Conservation (phyloP, 257 asterid genomes). For the Misopates orontium region DNA sequence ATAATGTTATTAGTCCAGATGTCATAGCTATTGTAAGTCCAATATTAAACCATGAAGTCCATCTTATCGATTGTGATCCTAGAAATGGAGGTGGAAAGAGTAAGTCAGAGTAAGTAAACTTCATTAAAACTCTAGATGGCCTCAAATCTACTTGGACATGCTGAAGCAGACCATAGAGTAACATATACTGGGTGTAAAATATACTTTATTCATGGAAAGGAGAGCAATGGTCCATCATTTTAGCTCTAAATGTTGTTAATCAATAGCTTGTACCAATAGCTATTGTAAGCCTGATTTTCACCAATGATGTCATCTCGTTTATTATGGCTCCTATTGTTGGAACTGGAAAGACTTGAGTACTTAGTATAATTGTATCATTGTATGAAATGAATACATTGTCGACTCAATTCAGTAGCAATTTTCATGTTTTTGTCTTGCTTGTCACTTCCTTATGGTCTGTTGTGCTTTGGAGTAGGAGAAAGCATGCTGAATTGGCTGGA, state of each 20-base stretch:
- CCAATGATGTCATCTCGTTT: constrained; percentile 4
- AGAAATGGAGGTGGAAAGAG: too few relatives aligned
- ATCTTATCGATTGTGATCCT: too few relatives aligned
- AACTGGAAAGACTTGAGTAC: constrained; percentile 11
- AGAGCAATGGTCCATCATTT: neutral
- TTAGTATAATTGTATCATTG: constrained; percentile 14
- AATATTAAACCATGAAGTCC: too few relatives aligned
- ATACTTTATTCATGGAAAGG: neutral
- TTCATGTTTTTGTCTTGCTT: constrained; percentile 16
- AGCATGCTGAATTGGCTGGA: constrained; percentile 90
- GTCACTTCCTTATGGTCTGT: constrained; percentile 15
- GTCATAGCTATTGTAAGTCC: too few relatives aligned
- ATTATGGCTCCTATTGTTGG: constrained; percentile 8
- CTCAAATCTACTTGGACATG: neutral
- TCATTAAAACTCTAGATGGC: neutral
- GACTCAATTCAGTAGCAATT: constrained; percentile 3
- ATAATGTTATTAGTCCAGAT: neutral
- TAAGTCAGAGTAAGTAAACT: too few relatives aligned
- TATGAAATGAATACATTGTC: constrained; percentile 16
- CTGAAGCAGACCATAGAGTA: neutral
- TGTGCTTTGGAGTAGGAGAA: constrained; percentile 71
- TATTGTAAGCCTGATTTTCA: neutral
- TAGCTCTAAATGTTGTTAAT: neutral
- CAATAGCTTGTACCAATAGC: neutral
- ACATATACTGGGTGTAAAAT: neutral